phyloP scores from a whole-genome alignment of 2,329 filamentous ascomycete species.

The Alternaria atra region DNA sequence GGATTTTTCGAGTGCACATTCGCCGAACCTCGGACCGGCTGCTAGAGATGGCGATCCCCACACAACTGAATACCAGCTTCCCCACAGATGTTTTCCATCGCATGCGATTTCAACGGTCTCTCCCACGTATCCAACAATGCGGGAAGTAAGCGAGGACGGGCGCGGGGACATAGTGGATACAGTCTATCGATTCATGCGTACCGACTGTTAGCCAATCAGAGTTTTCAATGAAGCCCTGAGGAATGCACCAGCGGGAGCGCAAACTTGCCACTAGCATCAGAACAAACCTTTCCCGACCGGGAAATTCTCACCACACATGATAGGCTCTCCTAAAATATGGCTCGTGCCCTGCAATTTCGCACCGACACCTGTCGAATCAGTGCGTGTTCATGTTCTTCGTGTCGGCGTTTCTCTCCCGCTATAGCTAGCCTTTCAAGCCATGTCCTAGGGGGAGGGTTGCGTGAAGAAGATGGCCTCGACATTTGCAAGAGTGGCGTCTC shows the following conservation, averaged over 20 bases:
- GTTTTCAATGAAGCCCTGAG: not conserved
- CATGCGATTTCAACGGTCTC: slow-evolving; percentile 1
- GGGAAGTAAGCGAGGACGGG: slow-evolving; percentile 19
- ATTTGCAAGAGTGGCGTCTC: slow-evolving; percentile 22
- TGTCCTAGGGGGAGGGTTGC: slow-evolving; percentile 17
- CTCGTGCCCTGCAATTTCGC: slow-evolving; percentile 13
- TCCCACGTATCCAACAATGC: slow-evolving; percentile 6
- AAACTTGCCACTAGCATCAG: not conserved
- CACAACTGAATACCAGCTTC: slow-evolving; percentile 4
- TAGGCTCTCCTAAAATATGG: not conserved
- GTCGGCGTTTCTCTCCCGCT: slow-evolving; percentile 32
- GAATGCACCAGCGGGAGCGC: not conserved
- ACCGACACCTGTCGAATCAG: slow-evolving; percentile 26
- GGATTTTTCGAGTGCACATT: slow-evolving; percentile 10
- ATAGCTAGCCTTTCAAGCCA: slow-evolving; percentile 18
- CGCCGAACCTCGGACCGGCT: slow-evolving; percentile 25
- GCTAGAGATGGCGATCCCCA: slow-evolving; percentile 1
- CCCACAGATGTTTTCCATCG: slow-evolving; percentile 5
- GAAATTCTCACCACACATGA: slow-evolving; percentile 6
- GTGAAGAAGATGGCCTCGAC: slow-evolving; percentile 12
- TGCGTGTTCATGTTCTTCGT: not conserved
- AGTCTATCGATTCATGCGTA: slow-evolving; percentile 14
- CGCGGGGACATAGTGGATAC: slow-evolving; percentile 18
- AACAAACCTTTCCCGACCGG: not conserved
- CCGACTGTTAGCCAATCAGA: slow-evolving; percentile 18